A percentile compares a stretch with the other conserved stretches of the same genome.
Evolutionary conservation across 2,329 filamentous ascomycete genomes (phyloP).

Genomic region (Fonsecaea monophora): DNA sequence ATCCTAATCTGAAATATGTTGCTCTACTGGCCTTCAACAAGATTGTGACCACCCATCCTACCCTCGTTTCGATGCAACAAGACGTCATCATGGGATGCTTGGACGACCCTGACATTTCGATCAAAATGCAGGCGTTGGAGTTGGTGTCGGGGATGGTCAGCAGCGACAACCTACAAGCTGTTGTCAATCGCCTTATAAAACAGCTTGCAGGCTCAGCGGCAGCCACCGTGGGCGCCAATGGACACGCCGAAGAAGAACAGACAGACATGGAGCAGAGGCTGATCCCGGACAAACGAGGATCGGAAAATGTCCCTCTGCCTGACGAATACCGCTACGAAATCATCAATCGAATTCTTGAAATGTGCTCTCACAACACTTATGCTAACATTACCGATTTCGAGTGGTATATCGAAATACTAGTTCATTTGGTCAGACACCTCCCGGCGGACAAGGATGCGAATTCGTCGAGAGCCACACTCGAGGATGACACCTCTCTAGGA

Average conservation of each 20-base stretch:
- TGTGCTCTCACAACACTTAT: conserved; percentile 91
- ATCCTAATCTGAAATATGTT: conserved; percentile 97
- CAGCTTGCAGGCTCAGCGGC: conserved; percentile 75
- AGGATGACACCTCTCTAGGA: conserved; percentile 40
- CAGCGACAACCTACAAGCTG: conserved; percentile 78
- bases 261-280: conserved; percentile 60
- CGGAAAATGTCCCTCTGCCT: conserved; percentile 68
- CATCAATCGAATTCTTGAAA: conserved; percentile 79
- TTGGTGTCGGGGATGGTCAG: conserved; percentile 94
- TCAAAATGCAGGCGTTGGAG: conserved; percentile 89
- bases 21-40: conserved; percentile 94
- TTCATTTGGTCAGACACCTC: conserved; percentile 66
- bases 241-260: conserved; percentile 50
- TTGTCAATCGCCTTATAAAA: conserved; percentile 85
- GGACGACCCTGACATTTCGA: conserved; percentile 94
- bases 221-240: conserved; percentile 52
- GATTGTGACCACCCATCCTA: conserved; percentile 86
- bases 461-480: conserved; percentile 37
- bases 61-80: conserved; percentile 87
- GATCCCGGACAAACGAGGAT: conserved; percentile 61
- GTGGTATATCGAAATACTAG: conserved; percentile 92
- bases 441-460: conserved; percentile 26
- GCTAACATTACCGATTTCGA: conserved; percentile 87
- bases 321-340: conserved; percentile 86
- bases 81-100: conserved; percentile 97